phyloP scores from a whole-genome alignment of 495 filamentous ascomycete genomes.

The Chaetomium fimeti region DNA sequence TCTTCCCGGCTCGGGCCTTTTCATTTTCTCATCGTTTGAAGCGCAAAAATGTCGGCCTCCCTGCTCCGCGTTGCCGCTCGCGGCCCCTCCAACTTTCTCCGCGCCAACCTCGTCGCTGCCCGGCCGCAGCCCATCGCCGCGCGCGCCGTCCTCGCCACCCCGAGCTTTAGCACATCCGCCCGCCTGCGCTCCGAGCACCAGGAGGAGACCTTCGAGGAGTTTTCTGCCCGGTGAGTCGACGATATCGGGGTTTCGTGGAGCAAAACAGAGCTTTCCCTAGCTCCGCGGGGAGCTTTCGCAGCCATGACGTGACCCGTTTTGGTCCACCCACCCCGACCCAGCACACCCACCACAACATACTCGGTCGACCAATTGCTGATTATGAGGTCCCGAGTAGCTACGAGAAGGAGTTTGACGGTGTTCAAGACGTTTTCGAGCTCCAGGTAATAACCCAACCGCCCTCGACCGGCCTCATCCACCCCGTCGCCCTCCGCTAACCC shows the following conservation, averaged over 20 bases:
- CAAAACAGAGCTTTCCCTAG: constrained; percentile 29
- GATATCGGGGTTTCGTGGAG: neutral
- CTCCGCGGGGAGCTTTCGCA: constrained; percentile 26
- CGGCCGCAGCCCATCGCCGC: constrained; percentile 49
- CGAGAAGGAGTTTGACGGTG: constrained; percentile 96
- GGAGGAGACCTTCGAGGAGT: constrained; percentile 98
- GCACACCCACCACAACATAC: constrained; percentile 14
- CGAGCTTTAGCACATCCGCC: constrained; percentile 66
- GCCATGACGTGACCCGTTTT: constrained; percentile 32
- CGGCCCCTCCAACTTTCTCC: constrained; percentile 64
- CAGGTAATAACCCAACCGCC: constrained; percentile 64
- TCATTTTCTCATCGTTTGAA: constrained; percentile 13
- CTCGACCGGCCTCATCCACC: neutral
- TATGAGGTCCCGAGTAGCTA: constrained; percentile 61
- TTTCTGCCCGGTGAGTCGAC: constrained; percentile 84
- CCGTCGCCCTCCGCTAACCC: constrained; percentile 20
- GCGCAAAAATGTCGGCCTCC: constrained; percentile 62
- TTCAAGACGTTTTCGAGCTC: constrained; percentile 99
- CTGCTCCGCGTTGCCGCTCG: constrained; percentile 70
- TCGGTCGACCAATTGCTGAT: constrained; percentile 36
- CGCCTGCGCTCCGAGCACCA: constrained; percentile 59
- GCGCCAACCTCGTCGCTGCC: constrained; percentile 59
- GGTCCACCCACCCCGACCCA: constrained; percentile 15
- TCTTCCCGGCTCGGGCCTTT: constrained; percentile 24
- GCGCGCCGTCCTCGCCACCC: constrained; percentile 41